Conservation (phyloP, 495 filamentous ascomycete genomes). For the Tuber calosporum region DNA sequence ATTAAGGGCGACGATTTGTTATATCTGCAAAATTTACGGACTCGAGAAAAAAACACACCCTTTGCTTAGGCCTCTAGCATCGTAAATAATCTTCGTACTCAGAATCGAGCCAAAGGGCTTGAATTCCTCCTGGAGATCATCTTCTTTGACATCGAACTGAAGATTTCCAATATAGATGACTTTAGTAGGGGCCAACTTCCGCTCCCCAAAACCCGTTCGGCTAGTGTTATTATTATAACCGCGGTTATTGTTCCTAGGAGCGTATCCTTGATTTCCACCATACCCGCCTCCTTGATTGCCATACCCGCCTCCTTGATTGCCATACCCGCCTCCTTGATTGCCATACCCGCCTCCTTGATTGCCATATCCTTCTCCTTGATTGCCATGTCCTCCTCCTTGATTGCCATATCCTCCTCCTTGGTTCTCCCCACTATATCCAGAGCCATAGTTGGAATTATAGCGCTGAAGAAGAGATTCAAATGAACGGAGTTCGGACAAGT, state of each 20-base stretch:
- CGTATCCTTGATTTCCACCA: slow-evolving; percentile 6
- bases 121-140: slow-evolving; percentile 62
- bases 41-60: slow-evolving; percentile 56
- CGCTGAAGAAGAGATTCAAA: slow-evolving; percentile 39
- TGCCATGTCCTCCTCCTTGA: background rate
- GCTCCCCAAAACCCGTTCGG: slow-evolving; percentile 18
- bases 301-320: background rate
- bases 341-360: background rate
- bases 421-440: background rate
- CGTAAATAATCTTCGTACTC: slow-evolving; percentile 53
- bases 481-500: slow-evolving; percentile 36
- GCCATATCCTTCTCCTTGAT: background rate
- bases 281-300: slow-evolving; percentile 2
- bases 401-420: background rate
- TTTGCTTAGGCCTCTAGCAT: slow-evolving; percentile 72
- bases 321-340: background rate
- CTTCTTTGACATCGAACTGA: slow-evolving; percentile 69
- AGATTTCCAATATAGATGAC: slow-evolving; percentile 77
- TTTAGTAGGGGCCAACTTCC: slow-evolving; percentile 34
- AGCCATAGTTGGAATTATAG: slow-evolving; percentile 36
- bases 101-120: slow-evolving; percentile 58
- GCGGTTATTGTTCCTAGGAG: slow-evolving; percentile 11
- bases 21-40: background rate
- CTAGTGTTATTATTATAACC: slow-evolving; percentile 25
- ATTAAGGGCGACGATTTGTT: slow-evolving; percentile 6